phyloP scores from a whole-genome alignment of 1,284 basidiomycete genomes.

The Papiliotrema flavescens region DNA sequence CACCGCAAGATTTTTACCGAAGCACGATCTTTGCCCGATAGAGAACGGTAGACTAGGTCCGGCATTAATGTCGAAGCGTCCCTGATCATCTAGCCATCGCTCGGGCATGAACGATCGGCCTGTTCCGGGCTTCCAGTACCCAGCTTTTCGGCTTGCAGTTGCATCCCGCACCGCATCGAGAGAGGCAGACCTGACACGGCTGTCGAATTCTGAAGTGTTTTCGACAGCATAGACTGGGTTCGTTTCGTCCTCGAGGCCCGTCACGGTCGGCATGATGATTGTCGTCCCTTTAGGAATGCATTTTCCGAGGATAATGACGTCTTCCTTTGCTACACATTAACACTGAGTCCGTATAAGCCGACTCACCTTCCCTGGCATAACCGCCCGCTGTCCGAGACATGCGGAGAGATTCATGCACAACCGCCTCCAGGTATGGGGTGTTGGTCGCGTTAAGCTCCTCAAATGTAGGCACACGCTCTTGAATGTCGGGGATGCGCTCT shows the following conservation, averaged over 20 bases:
- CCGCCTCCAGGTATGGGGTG: conserved; percentile 53
- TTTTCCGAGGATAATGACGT: conserved; percentile 30
- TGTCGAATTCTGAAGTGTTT: neutral
- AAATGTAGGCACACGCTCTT: conserved; percentile 16
- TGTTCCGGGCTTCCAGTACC: conserved; percentile 23
- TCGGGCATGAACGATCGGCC: conserved; percentile 26
- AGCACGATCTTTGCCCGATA: conserved; percentile 34
- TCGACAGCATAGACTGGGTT: conserved; percentile 7
- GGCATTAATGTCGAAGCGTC: conserved; percentile 27
- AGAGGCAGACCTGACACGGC: neutral
- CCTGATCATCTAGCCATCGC: conserved; percentile 31
- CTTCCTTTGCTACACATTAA: conserved; percentile 19
- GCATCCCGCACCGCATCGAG: conserved; percentile 2
- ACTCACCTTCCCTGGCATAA: conserved; percentile 21
- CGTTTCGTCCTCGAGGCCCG: conserved; percentile 12
- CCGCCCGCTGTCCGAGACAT: conserved; percentile 27
- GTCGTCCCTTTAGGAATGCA: conserved; percentile 26
- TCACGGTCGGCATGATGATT: conserved; percentile 20
- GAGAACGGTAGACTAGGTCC: conserved; percentile 35
- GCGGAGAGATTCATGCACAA: conserved; percentile 30
- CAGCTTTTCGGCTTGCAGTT: conserved; percentile 11
- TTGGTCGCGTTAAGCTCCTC: conserved; percentile 49
- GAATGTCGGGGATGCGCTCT: conserved; percentile 14
- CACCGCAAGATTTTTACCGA: conserved; percentile 38
- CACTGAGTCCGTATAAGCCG: neutral